These are phyloP conservation scores for Zopfochytrium polystomum DNA, from an alignment of 371 early-diverging fungal genomes.

Conservation along the genomic window DNA sequence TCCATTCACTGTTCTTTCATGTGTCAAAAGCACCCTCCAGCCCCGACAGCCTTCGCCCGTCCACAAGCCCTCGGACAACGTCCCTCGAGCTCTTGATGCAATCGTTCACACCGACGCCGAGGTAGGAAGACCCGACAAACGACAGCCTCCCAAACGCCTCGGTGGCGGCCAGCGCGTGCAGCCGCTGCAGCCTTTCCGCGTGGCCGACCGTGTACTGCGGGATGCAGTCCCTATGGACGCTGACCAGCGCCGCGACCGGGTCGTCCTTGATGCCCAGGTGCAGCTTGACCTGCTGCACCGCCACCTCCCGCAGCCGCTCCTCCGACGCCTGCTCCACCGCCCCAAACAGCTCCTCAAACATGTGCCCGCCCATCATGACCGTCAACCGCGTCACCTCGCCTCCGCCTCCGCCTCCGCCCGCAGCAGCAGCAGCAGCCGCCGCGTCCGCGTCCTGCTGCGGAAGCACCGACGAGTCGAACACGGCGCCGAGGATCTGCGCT, in stretches of 20 bases:
- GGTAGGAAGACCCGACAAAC: constrained; percentile 76
- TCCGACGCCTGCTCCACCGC: constrained; percentile 10
- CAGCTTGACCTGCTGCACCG: constrained; percentile 19
- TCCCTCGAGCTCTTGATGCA: constrained; percentile 46
- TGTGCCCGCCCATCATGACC: constrained; percentile 89
- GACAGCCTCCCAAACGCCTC: constrained; percentile 60
- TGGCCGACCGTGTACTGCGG: constrained; percentile 89
- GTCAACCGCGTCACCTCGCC: constrained; percentile 64
- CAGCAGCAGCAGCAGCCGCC: too few species aligned
- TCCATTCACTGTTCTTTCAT: too few species aligned
- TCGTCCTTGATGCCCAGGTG: constrained; percentile 24
- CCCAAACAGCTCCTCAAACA: constrained; percentile 57
- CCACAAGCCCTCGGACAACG: constrained; percentile 1
- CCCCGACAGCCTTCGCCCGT: constrained; percentile 47
- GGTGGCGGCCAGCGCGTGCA: constrained; percentile 54
- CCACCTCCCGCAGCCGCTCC: constrained; percentile 15
- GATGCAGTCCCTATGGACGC: constrained; percentile 76
- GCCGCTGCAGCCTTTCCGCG: constrained; percentile 53
- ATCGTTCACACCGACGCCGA: constrained; percentile 86
- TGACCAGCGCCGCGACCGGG: constrained; percentile 55
- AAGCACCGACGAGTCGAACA: constrained; percentile 84
- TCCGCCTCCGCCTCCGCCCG: too few species aligned
- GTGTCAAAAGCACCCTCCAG: constrained; percentile 34
- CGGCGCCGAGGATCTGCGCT: constrained; percentile 65
- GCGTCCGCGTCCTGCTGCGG: constrained; percentile 51